These are phyloP conservation scores for Dactylellina sp. DNA, from an alignment of 2,329 filamentous ascomycete species.

Conservation along the genomic window DNA sequence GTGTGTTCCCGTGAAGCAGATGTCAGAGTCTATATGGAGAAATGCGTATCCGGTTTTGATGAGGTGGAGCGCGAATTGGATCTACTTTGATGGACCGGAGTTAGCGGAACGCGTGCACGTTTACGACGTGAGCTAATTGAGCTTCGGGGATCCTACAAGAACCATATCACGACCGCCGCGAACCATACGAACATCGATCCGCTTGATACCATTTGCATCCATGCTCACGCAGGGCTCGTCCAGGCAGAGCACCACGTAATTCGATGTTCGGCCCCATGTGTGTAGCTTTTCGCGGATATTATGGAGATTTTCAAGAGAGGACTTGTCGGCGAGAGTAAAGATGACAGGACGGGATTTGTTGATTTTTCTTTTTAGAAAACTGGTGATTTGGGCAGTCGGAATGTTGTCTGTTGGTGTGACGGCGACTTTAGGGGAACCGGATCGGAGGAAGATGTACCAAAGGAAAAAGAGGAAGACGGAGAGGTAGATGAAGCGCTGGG, in stretches of 20 bases:
- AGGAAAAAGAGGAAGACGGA: conserved; percentile 31
- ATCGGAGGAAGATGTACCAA: conserved; percentile 52
- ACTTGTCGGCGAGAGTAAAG: conserved; percentile 43
- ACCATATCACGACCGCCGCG: conserved; percentile 35
- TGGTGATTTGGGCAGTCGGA: conserved; percentile 26
- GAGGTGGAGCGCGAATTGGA: conserved; percentile 46
- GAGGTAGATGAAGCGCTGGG: conserved; percentile 49
- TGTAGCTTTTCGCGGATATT: conserved; percentile 45
- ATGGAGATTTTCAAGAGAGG: conserved; percentile 46
- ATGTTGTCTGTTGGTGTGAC: conserved; percentile 35
- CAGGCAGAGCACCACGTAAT: conserved; percentile 46
- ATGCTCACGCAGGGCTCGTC: conserved; percentile 49
- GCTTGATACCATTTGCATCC: conserved; percentile 33
- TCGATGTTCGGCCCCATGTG: conserved; percentile 49
- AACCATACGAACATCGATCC: conserved; percentile 53
- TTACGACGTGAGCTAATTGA: not conserved
- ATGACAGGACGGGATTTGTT: conserved; percentile 45
- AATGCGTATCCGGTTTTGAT: conserved; percentile 32
- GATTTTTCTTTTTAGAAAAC: conserved; percentile 39
- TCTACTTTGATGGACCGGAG: conserved; percentile 10
- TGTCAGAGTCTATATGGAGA: conserved; percentile 48
- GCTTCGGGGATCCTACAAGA: conserved; percentile 19
- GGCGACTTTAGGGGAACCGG: conserved; percentile 18
- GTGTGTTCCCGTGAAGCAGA: conserved; percentile 51
- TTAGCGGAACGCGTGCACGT: not conserved